A percentile compares a stretch with the other conserved stretches of the same genome.
phyloP scores from a whole-genome alignment of 768 basidiomycete species.

The Wakefieldia striispora region DNA sequence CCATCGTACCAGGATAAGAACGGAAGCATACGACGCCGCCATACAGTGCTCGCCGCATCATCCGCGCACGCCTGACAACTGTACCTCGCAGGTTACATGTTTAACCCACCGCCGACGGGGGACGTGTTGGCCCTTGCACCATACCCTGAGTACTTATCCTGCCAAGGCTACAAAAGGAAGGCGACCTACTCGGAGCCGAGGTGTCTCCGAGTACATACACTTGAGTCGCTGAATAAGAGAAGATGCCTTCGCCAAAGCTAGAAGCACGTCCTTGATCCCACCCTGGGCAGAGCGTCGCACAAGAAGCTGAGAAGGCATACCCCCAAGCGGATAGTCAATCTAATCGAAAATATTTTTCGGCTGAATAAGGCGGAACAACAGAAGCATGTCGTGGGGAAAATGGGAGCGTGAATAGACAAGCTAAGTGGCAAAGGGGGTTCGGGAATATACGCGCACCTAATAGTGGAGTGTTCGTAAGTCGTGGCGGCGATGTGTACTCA shows the following conservation, averaged over 20 bases:
- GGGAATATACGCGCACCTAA: not conserved
- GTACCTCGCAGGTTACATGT: no score
- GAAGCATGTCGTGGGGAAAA: constrained; percentile 19
- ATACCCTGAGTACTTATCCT: no score
- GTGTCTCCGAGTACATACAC: not conserved
- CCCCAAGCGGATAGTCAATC: constrained; percentile 11
- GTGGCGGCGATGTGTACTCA: no score
- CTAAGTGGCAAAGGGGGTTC: not conserved
- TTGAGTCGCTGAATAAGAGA: not conserved
- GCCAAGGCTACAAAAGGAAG: not conserved
- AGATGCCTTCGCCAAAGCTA: not conserved
- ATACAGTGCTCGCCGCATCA: no score
- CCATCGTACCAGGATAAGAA: no score
- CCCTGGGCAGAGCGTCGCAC: constrained; percentile 3
- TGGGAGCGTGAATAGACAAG: not conserved
- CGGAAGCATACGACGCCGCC: no score
- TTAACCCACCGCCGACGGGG: no score
- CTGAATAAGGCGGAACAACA: constrained; percentile 2
- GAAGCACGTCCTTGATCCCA: constrained; percentile 3
- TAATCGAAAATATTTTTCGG: constrained; percentile 1
- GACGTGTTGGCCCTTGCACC: no score
- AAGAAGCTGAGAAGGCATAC: not conserved
- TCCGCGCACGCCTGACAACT: no score
- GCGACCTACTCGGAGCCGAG: not conserved
- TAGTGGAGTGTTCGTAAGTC: constrained; percentile 6